phyloP scores from a whole-genome alignment of 2,329 filamentous ascomycete genomes.

The Ophiostoma quercus region DNA sequence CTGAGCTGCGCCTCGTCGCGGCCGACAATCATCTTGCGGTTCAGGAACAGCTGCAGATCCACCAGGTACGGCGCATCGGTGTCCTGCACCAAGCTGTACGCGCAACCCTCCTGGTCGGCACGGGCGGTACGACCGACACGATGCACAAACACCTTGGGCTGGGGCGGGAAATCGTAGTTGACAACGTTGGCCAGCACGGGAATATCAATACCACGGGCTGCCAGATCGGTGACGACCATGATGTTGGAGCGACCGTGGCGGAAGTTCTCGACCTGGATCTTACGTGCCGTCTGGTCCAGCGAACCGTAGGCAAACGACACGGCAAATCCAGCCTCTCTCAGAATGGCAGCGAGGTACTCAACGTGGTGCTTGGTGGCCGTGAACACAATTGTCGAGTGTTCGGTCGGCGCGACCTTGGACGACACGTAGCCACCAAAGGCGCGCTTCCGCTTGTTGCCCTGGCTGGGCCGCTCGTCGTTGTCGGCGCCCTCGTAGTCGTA shows the following conservation, averaged over 20 bases:
- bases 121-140: conserved; percentile 92
- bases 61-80: conserved; percentile 86
- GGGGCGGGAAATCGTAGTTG: conserved; percentile 96
- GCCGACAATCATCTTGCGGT: conserved; percentile 74
- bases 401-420: conserved; percentile 66
- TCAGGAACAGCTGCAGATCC: conserved; percentile 89
- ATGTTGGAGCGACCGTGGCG: conserved; percentile 79
- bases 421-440: conserved; percentile 56
- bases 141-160: conserved; percentile 95
- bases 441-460: conserved; percentile 63
- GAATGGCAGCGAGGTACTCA: conserved; percentile 79
- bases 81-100: conserved; percentile 85
- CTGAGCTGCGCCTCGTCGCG: conserved; percentile 48
- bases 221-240: conserved; percentile 92
- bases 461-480: not conserved
- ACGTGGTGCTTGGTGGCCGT: conserved; percentile 95
- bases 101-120: conserved; percentile 89
- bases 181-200: conserved; percentile 93
- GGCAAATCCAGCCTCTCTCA: conserved; percentile 76
- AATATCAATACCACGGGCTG: conserved; percentile 95
- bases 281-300: conserved; percentile 86
- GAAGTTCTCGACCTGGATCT: conserved; percentile 88
- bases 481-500: not conserved
- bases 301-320: conserved; percentile 94
- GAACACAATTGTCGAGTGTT: conserved; percentile 92